Conservation (phyloP, 2,329 filamentous ascomycete species). For the Phoma sp. region DNA sequence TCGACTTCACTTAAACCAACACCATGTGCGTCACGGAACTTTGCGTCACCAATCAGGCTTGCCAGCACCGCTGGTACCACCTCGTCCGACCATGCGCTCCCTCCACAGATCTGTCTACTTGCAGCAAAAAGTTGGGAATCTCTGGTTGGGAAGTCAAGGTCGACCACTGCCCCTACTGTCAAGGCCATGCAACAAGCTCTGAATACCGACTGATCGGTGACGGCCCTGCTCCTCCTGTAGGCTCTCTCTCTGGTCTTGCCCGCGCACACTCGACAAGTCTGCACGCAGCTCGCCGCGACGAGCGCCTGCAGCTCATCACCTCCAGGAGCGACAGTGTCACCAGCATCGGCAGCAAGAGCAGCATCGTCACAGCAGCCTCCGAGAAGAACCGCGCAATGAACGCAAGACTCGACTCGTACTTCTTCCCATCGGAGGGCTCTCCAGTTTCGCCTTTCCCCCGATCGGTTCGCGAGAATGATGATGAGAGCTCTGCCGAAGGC, state of each 20-base stretch:
- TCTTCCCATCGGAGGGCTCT: conserved; percentile 37
- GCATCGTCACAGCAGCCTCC: conserved; percentile 43
- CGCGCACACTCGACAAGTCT: conserved; percentile 50
- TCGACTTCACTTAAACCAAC: conserved; percentile 34
- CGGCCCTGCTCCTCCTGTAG: conserved; percentile 49
- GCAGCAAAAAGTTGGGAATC: conserved; percentile 53
- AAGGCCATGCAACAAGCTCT: conserved; percentile 49
- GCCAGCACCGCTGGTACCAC: conserved; percentile 60
- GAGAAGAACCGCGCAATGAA: conserved; percentile 52
- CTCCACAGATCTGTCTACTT: conserved; percentile 56
- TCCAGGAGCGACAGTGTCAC: conserved; percentile 47
- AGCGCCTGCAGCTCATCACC: conserved; percentile 46
- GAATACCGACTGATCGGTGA: conserved; percentile 57
- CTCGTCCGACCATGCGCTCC: conserved; percentile 54
- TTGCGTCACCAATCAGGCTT: conserved; percentile 56
- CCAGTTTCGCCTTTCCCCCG: conserved; percentile 36
- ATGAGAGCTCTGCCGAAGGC: conserved; percentile 37
- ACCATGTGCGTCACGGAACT: conserved; percentile 60
- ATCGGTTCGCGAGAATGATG: conserved; percentile 38
- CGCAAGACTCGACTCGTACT: conserved; percentile 49
- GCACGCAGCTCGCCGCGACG: conserved; percentile 46
- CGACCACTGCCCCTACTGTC: conserved; percentile 58
- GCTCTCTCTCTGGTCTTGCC: conserved; percentile 48
- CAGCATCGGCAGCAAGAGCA: conserved; percentile 44
- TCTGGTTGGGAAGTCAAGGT: conserved; percentile 60